A percentile compares a stretch with the other conserved stretches of the same genome.
These are phyloP conservation scores for Nigrospora oryzae DNA, from an alignment of 2,329 filamentous ascomycete species.

Conservation along the genomic window DNA sequence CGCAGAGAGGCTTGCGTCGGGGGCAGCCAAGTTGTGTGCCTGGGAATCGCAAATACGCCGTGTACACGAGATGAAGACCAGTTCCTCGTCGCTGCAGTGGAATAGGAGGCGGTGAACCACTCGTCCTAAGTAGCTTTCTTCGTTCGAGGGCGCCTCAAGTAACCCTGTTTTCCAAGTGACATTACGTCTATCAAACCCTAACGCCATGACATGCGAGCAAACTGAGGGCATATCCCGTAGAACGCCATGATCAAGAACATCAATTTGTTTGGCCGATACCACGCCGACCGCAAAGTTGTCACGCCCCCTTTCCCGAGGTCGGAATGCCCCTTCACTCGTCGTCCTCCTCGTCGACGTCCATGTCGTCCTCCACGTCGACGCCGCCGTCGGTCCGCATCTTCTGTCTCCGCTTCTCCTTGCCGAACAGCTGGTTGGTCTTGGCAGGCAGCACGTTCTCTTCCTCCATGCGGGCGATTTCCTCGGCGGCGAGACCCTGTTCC, in stretches of 20 bases:
- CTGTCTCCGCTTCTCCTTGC: constrained; percentile 29
- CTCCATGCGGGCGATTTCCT: constrained; percentile 26
- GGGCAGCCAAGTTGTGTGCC: too few relatives aligned
- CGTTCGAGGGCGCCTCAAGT: too few relatives aligned
- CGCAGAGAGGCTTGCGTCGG: too few relatives aligned
- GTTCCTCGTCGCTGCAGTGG: too few relatives aligned
- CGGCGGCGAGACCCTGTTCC: constrained; percentile 17
- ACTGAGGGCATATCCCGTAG: constrained; percentile 3
- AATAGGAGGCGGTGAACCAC: too few relatives aligned
- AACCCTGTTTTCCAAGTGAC: too few relatives aligned
- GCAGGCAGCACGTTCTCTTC: constrained; percentile 13
- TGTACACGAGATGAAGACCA: too few relatives aligned
- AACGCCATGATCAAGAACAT: constrained; percentile 13
- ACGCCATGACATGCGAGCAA: constrained; percentile 15
- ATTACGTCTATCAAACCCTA: constrained; percentile 1
- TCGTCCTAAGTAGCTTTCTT: too few relatives aligned
- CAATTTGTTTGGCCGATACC: not conserved
- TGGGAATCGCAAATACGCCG: too few relatives aligned
- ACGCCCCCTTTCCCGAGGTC: constrained; percentile 9
- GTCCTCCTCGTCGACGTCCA: constrained; percentile 30
- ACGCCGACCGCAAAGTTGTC: not conserved
- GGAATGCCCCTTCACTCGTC: constrained; percentile 19
- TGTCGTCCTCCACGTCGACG: constrained; percentile 32
- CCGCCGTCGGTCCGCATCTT: constrained; percentile 28
- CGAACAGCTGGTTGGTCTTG: constrained; percentile 27